These are phyloP conservation scores for Solanum hybrid DNA, from an alignment of 305 asterid species.

Conservation along the genomic window DNA sequence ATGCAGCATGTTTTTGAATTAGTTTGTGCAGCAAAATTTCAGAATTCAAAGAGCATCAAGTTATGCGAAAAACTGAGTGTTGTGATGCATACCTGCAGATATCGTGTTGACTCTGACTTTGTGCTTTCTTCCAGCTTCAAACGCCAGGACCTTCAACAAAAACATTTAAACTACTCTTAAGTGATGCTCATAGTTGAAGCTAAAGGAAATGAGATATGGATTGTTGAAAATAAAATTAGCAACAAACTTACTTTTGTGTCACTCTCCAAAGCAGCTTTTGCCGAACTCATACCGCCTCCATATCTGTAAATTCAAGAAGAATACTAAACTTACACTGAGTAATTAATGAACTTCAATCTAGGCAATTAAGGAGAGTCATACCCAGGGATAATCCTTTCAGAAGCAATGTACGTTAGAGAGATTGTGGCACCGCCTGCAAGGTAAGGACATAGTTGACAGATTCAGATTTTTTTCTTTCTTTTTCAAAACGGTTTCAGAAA, in stretches of 20 bases:
- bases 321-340: background rate
- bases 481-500: background rate
- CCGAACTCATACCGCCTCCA: constrained; percentile 99
- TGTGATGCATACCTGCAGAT: constrained; percentile 65
- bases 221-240: background rate
- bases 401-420: constrained; percentile 87
- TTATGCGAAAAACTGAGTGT: background rate
- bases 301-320: constrained; percentile 41
- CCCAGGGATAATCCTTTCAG: constrained; percentile 99
- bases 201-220: background rate
- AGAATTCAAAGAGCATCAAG: background rate
- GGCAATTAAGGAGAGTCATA: constrained; percentile 14
- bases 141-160: constrained; percentile 69
- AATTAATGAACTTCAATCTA: background rate
- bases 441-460: background rate
- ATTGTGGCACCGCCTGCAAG: constrained; percentile 80
- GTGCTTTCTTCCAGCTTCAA: constrained; percentile 90
- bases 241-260: constrained; percentile 62
- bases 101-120: constrained; percentile 84
- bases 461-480: background rate
- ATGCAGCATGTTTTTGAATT: background rate
- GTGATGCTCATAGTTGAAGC: background rate
- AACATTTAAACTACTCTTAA: background rate
- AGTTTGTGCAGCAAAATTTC: background rate
- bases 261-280: constrained; percentile 96